Conservation (phyloP, 768 basidiomycete species). For the Pisolithus tinctorius region DNA sequence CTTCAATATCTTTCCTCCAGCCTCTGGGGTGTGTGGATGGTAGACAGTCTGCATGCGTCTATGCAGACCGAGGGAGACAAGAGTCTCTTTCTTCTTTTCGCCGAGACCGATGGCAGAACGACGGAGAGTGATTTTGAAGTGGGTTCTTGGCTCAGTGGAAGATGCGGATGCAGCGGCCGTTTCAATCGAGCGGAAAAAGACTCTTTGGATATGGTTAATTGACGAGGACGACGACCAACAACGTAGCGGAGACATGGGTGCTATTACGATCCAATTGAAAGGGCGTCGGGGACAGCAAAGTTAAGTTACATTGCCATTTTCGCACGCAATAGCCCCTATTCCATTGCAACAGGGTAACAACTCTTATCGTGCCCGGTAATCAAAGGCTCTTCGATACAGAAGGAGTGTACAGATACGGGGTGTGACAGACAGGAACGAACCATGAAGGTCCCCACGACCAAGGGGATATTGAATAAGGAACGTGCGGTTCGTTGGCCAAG, state of each 20-base stretch:
- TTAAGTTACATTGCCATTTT: not conserved
- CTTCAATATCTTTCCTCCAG: conserved; percentile 78
- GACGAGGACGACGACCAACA: conserved; percentile 6
- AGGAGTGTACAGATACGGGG: too few relatives aligned
- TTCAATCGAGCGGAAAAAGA: conserved; percentile 9
- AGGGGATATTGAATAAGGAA: too few relatives aligned
- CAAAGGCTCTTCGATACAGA: too few relatives aligned
- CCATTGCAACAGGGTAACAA: too few relatives aligned
- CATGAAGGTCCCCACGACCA: too few relatives aligned
- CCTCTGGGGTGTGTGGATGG: conserved; percentile 62
- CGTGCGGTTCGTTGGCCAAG: too few relatives aligned
- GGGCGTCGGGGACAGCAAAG: not conserved
- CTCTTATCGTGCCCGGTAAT: too few relatives aligned
- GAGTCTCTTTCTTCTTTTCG: conserved; percentile 60
- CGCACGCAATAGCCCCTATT: too few relatives aligned
- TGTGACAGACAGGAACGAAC: too few relatives aligned
- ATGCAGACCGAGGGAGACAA: conserved; percentile 79
- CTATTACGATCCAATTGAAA: not conserved
- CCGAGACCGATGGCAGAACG: conserved; percentile 85
- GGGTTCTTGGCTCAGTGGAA: conserved; percentile 40
- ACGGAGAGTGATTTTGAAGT: conserved; percentile 84
- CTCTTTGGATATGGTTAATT: conserved; percentile 3
- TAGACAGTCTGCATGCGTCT: conserved; percentile 82
- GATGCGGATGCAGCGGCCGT: not conserved
- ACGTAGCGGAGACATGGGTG: conserved; percentile 8